Conservation (phyloP, 805 yeast genomes). For the Saccharomycopsis vini region DNA sequence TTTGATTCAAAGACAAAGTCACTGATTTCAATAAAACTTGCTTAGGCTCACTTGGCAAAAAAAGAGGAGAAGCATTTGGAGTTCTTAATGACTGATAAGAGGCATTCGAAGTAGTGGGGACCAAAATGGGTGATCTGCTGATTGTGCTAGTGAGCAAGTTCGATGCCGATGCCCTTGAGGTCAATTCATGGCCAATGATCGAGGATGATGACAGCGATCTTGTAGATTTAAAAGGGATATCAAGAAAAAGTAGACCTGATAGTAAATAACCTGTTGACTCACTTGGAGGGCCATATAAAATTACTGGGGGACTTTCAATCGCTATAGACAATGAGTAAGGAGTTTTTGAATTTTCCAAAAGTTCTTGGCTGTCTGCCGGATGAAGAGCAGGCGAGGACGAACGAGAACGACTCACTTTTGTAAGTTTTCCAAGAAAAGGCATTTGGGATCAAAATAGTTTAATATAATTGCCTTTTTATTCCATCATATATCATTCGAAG, state of each 20-base stretch:
- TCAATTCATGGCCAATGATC: background rate
- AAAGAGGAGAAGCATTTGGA: background rate
- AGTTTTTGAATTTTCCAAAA: too few species aligned
- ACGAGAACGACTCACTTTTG: too few species aligned
- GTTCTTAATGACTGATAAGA: background rate
- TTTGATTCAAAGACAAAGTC: constrained; percentile 62
- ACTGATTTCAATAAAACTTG: constrained; percentile 45
- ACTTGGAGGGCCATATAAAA: constrained; percentile 67
- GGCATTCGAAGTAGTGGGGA: background rate
- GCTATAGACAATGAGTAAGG: constrained; percentile 45
- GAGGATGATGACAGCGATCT: constrained; percentile 1
- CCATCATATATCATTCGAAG: too few species aligned
- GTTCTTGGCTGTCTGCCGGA: too few species aligned
- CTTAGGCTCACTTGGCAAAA: background rate
- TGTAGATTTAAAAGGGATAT: constrained; percentile 26
- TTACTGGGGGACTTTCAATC: constrained; percentile 86
- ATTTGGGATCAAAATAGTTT: too few species aligned
- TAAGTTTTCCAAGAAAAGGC: too few species aligned
- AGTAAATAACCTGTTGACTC: constrained; percentile 82
- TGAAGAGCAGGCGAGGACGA: too few species aligned
- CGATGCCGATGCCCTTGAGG: background rate
- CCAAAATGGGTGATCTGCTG: too few species aligned
- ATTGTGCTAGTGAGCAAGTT: background rate
- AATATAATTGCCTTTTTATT: too few species aligned
- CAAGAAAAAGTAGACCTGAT: constrained; percentile 66